Evolutionary conservation across 257 asterid genomes (phyloP).

Genomic region (Thymus mandschuricus): DNA sequence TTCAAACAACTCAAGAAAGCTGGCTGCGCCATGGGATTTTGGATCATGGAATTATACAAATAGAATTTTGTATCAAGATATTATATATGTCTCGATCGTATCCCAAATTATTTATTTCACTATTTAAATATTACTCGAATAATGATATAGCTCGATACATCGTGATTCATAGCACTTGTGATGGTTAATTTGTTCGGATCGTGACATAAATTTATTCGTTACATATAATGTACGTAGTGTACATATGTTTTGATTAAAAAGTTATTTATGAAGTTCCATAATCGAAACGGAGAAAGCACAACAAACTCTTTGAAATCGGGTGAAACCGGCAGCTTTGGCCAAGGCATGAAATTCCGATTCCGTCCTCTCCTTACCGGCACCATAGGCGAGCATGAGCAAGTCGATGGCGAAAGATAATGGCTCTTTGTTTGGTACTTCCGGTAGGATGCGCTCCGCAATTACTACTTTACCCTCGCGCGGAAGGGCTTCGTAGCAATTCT

Average conservation of each 20-base stretch:
- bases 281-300: not conserved
- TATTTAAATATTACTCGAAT: no score
- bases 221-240: no score
- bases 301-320: not conserved
- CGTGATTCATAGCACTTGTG: no score
- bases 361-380: slow-evolving; percentile 32
- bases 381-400: not conserved
- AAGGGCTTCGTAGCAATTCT: slow-evolving; percentile 23
- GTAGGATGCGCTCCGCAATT: slow-evolving; percentile 44
- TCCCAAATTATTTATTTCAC: no score
- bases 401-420: slow-evolving; percentile 17
- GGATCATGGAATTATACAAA: slow-evolving; percentile 56
- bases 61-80: not conserved
- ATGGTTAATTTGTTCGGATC: no score
- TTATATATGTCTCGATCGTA: no score
- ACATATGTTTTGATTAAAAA: no score
- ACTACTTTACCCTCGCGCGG: slow-evolving; percentile 65
- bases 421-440: slow-evolving; percentile 47
- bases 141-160: no score
- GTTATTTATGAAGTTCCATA: slow-evolving; percentile 23
- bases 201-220: no score
- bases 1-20: slow-evolving; percentile 44
- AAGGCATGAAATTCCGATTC: slow-evolving; percentile 5
- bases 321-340: slow-evolving; percentile 21
- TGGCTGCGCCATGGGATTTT: slow-evolving; percentile 45